Base-by-base conservation (phyloP, 768 basidiomycete genomes). In the Trametes sanguinea region DNA sequence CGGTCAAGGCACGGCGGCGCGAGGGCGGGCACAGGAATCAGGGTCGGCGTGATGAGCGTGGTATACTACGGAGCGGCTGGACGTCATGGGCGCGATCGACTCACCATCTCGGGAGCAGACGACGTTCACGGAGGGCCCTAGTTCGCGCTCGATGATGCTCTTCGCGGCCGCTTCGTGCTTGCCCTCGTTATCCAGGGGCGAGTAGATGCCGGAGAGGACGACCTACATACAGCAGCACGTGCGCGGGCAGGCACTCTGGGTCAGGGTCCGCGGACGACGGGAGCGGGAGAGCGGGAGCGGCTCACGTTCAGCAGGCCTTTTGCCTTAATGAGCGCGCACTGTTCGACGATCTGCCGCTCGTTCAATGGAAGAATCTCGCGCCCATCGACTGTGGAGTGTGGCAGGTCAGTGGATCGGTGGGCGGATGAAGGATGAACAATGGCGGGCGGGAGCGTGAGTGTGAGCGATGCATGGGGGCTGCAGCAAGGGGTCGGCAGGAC, bases 101-200 rank as follows among this genome's bases (percentile, higher is more conserved):
- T 22, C 53, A 67, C 69, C 71, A 43, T 72, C 71, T 46, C 68
- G 46, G 16, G 71, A 72, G 58, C 69, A 71, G 4, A 71, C 71
- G 8, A 72, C 63, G 58, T 71, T 71, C n/a, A 68, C 64, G 22
- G 62, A 42, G n/a, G 61, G 60, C 2, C 69, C 81, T 51, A 86
- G 74, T 55, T 84, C 77, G 10, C 66, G 67, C 46, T 75, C 68
- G 13, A 85, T 68, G 69, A 83, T 77, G 4, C 74, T 71, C 55
- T 74, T 74, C 35, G 80, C 84, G 17, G 65, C 67, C 52, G 79
- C 78, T 72, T 85, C 85, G 61, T 85, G 83, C 43, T 73, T 72
- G 51, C 76, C 67, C 35, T 73, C 72, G 48, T 66, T 69, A 67
- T 84, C 83, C 39, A 82, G 73, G 33, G 82, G 81, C 0, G 83